These are phyloP conservation scores for Puccinia polysora DNA, from an alignment of 1,284 basidiomycete species.

Conservation along the genomic window DNA sequence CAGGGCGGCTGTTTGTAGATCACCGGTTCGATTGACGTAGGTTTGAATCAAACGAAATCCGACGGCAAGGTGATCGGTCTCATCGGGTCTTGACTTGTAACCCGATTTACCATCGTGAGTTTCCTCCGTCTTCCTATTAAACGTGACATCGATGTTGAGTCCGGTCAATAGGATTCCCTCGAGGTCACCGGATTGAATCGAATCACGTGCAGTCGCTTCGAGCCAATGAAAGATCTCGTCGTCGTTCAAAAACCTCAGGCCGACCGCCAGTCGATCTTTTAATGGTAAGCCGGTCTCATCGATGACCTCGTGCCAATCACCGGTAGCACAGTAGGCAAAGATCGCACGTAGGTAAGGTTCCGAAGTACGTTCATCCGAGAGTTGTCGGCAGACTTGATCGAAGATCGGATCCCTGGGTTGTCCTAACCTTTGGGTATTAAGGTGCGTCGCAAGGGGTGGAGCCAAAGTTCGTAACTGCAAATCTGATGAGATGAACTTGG, in stretches of 20 bases:
- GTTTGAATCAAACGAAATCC: slow-evolving; percentile 70
- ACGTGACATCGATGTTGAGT: slow-evolving; percentile 34
- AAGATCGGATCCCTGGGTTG: slow-evolving; percentile 45
- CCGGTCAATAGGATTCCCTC: slow-evolving; percentile 44
- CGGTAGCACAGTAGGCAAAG: slow-evolving; percentile 69
- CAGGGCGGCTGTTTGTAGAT: slow-evolving; percentile 79
- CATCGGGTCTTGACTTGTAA: slow-evolving; percentile 54
- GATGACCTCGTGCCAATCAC: slow-evolving; percentile 76
- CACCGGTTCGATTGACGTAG: slow-evolving; percentile 75
- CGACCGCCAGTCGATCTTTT: slow-evolving; percentile 76
- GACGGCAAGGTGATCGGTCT: slow-evolving; percentile 61
- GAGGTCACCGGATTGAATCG: slow-evolving; percentile 56
- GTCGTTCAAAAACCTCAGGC: slow-evolving; percentile 81
- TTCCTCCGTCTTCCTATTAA: slow-evolving; percentile 47
- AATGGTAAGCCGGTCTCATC: slow-evolving; percentile 77
- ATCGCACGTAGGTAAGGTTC: slow-evolving; percentile 81
- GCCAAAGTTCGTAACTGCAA: slow-evolving; percentile 49
- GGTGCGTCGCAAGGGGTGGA: slow-evolving; percentile 49
- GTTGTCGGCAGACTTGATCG: slow-evolving; percentile 48
- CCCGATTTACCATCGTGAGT: slow-evolving; percentile 43
- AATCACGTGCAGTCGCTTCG: slow-evolving; percentile 48
- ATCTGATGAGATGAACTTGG: slow-evolving; percentile 43
- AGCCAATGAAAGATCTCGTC: slow-evolving; percentile 58
- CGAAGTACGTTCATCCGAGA: slow-evolving; percentile 56
- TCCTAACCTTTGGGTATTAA: slow-evolving; percentile 46